A percentile compares a stretch with the other conserved stretches of the same genome.
phyloP scores from a whole-genome alignment of 768 basidiomycete species.

The Butyriboletus loyo region DNA sequence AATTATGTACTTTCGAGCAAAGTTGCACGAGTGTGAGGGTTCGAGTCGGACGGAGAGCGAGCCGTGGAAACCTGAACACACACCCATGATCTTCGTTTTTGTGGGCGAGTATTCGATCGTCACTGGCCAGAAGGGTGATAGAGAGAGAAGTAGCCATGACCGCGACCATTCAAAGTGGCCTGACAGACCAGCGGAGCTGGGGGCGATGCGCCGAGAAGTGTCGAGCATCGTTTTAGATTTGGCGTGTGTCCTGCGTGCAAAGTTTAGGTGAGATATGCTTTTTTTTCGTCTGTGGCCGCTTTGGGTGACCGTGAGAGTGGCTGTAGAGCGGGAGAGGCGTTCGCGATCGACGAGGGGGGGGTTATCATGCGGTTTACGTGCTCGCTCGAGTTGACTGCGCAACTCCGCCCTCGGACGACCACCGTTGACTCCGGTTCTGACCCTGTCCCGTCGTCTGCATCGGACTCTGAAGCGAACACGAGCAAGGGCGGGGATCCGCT shows the following conservation, averaged over 20 bases:
- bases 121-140: constrained; percentile 3
- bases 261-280: constrained; percentile 19
- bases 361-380: constrained; percentile 25
- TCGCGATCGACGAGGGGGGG: constrained; percentile 20
- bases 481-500: background rate
- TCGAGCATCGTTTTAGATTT: constrained; percentile 14
- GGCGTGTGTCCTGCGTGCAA: constrained; percentile 5
- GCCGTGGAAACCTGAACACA: background rate
- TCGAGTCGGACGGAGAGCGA: background rate
- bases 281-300: background rate
- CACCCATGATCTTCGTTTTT: constrained; percentile 20
- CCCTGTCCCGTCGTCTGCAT: background rate
- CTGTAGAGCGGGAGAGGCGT: constrained; percentile 18
- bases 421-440: background rate
- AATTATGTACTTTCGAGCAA: constrained; percentile 21
- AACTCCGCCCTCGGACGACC: constrained; percentile 6
- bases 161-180: background rate
- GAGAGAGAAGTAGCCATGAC: background rate
- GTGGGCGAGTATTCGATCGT: constrained; percentile 27
- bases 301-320: background rate
- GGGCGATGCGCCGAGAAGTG: constrained; percentile 21
- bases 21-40: background rate
- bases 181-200: background rate
- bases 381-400: constrained; percentile 20
- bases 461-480: background rate